Evolutionary conservation across 1,284 basidiomycete species (phyloP).

Genomic region (Puccinia polysora): DNA sequence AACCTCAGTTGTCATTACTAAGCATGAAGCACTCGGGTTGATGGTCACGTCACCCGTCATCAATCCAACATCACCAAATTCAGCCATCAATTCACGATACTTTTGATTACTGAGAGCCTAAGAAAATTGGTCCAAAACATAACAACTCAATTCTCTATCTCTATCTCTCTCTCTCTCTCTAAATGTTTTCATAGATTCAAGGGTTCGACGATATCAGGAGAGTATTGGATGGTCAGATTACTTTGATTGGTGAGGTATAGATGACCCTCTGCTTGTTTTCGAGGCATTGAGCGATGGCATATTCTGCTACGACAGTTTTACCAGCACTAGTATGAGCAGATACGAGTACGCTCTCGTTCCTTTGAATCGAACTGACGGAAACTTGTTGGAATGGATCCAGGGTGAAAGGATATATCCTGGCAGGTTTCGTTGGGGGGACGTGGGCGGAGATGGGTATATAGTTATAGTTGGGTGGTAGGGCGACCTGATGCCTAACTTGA

Average conservation of each 20-base stretch:
- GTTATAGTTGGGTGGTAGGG: slow-evolving; percentile 83
- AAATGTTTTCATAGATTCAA: no score
- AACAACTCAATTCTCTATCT: no score
- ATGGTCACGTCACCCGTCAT: slow-evolving; percentile 99
- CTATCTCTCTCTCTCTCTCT: no score
- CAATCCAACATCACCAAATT: slow-evolving; percentile 94
- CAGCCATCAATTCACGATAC: slow-evolving; percentile 93
- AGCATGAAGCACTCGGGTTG: slow-evolving; percentile 90
- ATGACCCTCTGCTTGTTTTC: slow-evolving; percentile 90
- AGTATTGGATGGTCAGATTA: no score
- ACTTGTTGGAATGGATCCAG: slow-evolving; percentile 97
- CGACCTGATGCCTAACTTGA: slow-evolving; percentile 81
- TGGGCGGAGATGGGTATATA: slow-evolving; percentile 89
- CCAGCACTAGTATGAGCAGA: slow-evolving; percentile 99
- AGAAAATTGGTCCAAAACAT: no score
- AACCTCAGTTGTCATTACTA: slow-evolving; percentile 99
- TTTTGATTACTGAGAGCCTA: slow-evolving; percentile 97
- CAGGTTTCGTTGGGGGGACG: slow-evolving; percentile 83
- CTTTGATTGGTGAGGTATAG: slow-evolving; percentile 99
- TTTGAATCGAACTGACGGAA: slow-evolving; percentile 87
- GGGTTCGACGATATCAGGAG: no score
- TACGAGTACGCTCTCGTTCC: slow-evolving; percentile 94
- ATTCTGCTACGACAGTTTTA: slow-evolving; percentile 98
- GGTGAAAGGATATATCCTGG: slow-evolving; percentile 87
- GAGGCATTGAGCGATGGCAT: slow-evolving; percentile 95